phyloP scores from a whole-genome alignment of 345 rosid species.

The Odontarrhena argentea region DNA sequence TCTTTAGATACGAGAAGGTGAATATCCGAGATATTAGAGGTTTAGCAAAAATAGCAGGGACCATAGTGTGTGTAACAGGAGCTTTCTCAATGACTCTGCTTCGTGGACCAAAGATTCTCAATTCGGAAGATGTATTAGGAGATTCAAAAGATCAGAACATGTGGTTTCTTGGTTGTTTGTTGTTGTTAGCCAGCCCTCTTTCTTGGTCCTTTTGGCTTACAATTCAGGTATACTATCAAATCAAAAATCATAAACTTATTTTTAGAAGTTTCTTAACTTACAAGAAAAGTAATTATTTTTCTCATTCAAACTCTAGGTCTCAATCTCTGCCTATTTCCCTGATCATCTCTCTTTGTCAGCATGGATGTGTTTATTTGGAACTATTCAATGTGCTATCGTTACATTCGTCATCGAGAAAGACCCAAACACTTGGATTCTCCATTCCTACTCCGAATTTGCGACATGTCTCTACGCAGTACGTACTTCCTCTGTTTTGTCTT shows the following conservation, averaged over 20 bases:
- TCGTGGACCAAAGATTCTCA: slow-evolving; percentile 71
- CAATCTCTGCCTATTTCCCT: slow-evolving; percentile 54
- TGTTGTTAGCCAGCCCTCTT: slow-evolving; percentile 56
- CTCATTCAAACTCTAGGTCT: slow-evolving; percentile 50
- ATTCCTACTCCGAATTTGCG: slow-evolving; percentile 50
- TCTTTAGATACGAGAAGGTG: slow-evolving; percentile 61
- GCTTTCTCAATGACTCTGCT: slow-evolving; percentile 69
- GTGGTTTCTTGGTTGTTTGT: slow-evolving; percentile 68
- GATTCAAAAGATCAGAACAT: slow-evolving; percentile 36
- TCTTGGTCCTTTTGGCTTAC: slow-evolving; percentile 82
- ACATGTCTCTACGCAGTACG: slow-evolving; percentile 52
- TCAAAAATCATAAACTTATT: not conserved
- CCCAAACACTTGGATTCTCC: slow-evolving; percentile 52
- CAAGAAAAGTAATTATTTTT: slow-evolving; percentile 16
- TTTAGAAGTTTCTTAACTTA: not conserved
- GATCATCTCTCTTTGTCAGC: slow-evolving; percentile 64
- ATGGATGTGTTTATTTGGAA: slow-evolving; percentile 75
- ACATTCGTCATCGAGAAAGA: slow-evolving; percentile 55
- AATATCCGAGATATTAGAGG: slow-evolving; percentile 54
- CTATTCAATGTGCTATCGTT: slow-evolving; percentile 56
- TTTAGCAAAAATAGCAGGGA: slow-evolving; percentile 65
- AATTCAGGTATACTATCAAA: slow-evolving; percentile 64
- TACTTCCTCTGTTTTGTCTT: not conserved
- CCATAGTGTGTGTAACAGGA: slow-evolving; percentile 59
- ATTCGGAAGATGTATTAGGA: slow-evolving; percentile 39